Evolutionary conservation across 2,329 filamentous ascomycete species (phyloP).

Genomic region (Fusarium abutilonis): DNA sequence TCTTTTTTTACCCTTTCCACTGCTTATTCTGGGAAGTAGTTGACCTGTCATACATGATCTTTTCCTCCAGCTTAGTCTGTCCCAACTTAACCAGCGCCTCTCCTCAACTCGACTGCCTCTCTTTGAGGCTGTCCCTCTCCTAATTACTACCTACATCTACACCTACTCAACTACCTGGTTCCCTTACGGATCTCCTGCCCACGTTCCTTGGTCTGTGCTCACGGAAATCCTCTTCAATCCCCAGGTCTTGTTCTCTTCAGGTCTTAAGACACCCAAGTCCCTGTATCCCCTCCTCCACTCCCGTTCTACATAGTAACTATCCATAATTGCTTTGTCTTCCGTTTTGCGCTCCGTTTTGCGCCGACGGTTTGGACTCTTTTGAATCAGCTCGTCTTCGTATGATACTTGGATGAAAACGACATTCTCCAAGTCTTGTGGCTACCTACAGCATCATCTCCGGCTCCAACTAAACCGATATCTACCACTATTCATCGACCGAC

Average conservation of each 20-base stretch:
- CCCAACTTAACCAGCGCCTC: background rate
- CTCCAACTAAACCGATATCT: constrained; percentile 1
- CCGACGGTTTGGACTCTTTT: background rate
- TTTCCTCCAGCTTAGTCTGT: background rate
- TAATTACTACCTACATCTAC: background rate
- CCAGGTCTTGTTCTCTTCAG: constrained; percentile 28
- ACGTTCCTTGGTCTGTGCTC: constrained; percentile 30
- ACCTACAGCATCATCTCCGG: background rate
- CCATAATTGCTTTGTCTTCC: constrained; percentile 24
- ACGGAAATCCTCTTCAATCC: constrained; percentile 35
- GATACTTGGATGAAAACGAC: background rate
- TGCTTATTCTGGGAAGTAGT: constrained; percentile 4
- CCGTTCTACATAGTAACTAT: constrained; percentile 11
- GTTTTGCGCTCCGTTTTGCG: constrained; percentile 8
- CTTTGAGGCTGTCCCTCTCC: background rate
- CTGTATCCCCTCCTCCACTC: constrained; percentile 31
- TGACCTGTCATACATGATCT: background rate
- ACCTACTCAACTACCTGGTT: background rate
- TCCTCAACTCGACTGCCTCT: background rate
- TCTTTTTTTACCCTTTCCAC: background rate
- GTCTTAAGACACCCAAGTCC: constrained; percentile 16
- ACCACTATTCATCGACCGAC: background rate
- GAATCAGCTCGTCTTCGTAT: background rate
- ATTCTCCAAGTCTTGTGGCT: background rate
- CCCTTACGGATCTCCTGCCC: constrained; percentile 23